Evolutionary conservation across 345 rosid genomes (phyloP).

Genomic region (Lepidium africanum): DNA sequence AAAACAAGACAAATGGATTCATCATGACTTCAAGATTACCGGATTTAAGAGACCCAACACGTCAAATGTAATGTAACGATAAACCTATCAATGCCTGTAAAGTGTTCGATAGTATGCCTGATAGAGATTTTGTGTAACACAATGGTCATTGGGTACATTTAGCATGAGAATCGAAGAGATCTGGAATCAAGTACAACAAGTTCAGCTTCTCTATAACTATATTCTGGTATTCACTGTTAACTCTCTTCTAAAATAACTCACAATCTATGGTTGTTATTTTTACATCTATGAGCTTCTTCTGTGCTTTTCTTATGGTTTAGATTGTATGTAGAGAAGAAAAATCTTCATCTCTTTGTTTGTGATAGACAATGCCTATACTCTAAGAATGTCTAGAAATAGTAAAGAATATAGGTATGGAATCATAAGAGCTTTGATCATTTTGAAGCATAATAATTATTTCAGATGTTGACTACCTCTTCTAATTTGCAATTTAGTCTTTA

Average conservation of each 20-base stretch:
- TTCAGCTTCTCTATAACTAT: no score
- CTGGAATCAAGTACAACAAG: no score
- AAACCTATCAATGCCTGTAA: conserved; percentile 39
- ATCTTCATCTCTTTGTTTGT: conserved; percentile 2
- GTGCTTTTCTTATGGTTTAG: not conserved
- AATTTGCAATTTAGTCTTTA: conserved; percentile 11
- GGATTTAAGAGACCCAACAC: conserved; percentile 43
- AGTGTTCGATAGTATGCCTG: conserved; percentile 56
- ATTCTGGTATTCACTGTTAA: no score
- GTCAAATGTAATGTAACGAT: conserved; percentile 35
- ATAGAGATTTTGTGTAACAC: no score
- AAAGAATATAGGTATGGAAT: conserved; percentile 12
- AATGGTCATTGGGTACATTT: no score
- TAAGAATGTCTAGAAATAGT: conserved; percentile 1
- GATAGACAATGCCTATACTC: conserved; percentile 8
- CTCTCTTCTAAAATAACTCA: not conserved
- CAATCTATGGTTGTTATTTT: not conserved
- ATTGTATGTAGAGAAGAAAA: not conserved
- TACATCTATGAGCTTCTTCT: conserved; percentile 8
- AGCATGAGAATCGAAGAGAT: no score
- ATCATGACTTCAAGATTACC: conserved; percentile 65
- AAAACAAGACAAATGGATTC: conserved; percentile 57
- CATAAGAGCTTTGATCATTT: conserved; percentile 22
- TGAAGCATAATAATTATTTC: conserved; percentile 31
- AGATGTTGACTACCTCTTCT: conserved; percentile 36